A percentile compares a stretch with the other conserved stretches of the same genome.
Evolutionary conservation across 192 early-diverging fungal species (phyloP).

Genomic region (Podila verticillata): DNA sequence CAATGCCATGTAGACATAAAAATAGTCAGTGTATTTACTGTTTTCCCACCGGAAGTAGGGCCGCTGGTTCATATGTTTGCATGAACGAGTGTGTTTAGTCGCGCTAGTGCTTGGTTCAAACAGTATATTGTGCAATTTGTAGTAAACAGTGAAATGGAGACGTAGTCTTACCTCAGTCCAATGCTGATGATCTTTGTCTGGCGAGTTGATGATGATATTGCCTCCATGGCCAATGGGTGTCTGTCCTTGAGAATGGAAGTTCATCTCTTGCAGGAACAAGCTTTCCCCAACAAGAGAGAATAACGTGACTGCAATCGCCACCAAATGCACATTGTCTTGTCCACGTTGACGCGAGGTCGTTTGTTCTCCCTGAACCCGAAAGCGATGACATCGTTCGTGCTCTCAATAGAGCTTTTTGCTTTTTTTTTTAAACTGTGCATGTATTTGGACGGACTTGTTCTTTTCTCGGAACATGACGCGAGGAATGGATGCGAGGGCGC

Average conservation of each 20-base stretch:
- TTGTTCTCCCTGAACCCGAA: no score
- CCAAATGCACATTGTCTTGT: background rate
- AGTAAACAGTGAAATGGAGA: no score
- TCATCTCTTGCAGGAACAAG: no score
- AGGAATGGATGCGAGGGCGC: no score
- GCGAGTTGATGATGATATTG: background rate
- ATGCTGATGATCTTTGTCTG: slow-evolving; percentile 37
- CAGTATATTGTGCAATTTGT: background rate
- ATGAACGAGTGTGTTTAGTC: background rate
- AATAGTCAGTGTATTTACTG: slow-evolving; percentile 54
- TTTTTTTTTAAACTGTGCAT: no score
- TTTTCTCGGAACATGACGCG: no score
- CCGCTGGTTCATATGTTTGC: slow-evolving; percentile 56
- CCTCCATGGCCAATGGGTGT: background rate
- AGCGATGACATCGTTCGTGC: no score
- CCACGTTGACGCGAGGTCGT: background rate
- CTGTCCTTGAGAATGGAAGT: no score
- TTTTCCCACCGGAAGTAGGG: slow-evolving; percentile 79
- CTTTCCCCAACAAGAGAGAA: no score
- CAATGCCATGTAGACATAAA: no score
- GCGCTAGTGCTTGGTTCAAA: background rate
- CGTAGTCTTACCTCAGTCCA: slow-evolving; percentile 45
- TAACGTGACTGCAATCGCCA: background rate
- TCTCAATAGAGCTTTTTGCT: no score
- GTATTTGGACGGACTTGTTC: no score